Evolutionary conservation across 176 grass and related monocot genomes (phyloP).

Genomic region (Otatea glauca): DNA sequence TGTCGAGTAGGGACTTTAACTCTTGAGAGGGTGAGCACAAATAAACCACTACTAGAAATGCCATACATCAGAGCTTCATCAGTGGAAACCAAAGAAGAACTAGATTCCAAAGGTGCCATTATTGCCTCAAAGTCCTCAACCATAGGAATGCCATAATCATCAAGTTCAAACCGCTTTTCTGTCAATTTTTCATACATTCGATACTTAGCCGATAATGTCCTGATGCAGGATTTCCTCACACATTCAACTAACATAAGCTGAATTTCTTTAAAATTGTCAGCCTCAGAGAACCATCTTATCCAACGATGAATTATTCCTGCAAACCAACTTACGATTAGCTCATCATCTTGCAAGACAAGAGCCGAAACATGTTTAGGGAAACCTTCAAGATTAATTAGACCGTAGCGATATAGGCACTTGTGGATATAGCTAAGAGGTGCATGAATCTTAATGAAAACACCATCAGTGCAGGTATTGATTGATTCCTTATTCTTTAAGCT

Average conservation of each 20-base stretch:
- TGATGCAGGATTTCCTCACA: constrained; percentile 91
- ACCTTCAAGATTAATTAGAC: constrained; percentile 80
- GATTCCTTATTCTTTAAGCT: constrained; percentile 48
- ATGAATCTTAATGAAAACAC: constrained; percentile 57
- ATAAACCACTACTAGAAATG: constrained; percentile 73
- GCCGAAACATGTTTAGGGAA: constrained; percentile 72
- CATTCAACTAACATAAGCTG: constrained; percentile 67
- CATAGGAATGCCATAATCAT: constrained; percentile 69
- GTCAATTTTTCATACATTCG: constrained; percentile 78
- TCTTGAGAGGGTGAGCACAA: constrained; percentile 75
- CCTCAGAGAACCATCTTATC: constrained; percentile 75
- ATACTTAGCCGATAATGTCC: constrained; percentile 89
- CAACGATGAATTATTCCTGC: constrained; percentile 80
- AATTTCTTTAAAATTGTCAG: constrained; percentile 87
- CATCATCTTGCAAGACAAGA: constrained; percentile 93
- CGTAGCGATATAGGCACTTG: constrained; percentile 76
- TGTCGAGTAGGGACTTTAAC: constrained; percentile 68
- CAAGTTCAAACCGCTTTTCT: constrained; percentile 89
- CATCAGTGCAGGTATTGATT: constrained; percentile 46
- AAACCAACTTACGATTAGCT: constrained; percentile 94
- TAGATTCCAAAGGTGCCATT: constrained; percentile 47
- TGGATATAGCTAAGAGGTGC: constrained; percentile 69
- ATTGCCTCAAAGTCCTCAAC: constrained; percentile 64
- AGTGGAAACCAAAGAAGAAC: constrained; percentile 28
- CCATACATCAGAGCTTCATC: constrained; percentile 89